Evolutionary conservation across 2,329 filamentous ascomycete genomes (phyloP).

Genomic region (Knoxdaviesia capensis): DNA sequence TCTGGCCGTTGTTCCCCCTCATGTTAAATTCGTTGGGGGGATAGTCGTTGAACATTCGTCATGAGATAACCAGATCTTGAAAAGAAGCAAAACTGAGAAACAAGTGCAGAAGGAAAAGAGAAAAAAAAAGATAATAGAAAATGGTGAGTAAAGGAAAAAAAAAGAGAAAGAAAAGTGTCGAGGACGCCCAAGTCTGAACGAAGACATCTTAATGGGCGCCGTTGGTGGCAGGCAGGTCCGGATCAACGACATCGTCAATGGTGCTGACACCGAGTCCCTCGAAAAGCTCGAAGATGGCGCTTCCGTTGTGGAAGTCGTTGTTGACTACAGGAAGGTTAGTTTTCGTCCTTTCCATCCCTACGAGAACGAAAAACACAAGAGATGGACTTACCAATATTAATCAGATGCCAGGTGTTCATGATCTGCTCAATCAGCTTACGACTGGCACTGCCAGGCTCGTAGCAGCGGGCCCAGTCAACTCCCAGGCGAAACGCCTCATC

Average conservation of each 20-base stretch:
- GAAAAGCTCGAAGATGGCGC: constrained; percentile 71
- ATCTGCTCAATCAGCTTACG: constrained; percentile 61
- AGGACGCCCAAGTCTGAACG: not conserved
- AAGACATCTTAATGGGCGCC: constrained; percentile 2
- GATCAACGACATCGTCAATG: constrained; percentile 21
- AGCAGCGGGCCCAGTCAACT: constrained; percentile 84
- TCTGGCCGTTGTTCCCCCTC: too few relatives aligned
- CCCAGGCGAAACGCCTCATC: constrained; percentile 91
- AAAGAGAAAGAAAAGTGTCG: not conserved
- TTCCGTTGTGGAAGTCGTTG: constrained; percentile 83
- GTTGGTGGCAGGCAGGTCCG: not conserved
- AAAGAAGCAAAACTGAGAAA: constrained; percentile 1
- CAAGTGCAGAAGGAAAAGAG: not conserved
- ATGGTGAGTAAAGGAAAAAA: not conserved
- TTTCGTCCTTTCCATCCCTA: not conserved
- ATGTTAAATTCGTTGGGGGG: too few relatives aligned
- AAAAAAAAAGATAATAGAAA: not conserved
- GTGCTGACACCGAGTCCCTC: constrained; percentile 52
- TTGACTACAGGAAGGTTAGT: constrained; percentile 41
- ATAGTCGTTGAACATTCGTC: too few relatives aligned
- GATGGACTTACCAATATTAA: constrained; percentile 65
- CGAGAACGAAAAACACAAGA: not conserved
- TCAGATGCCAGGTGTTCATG: constrained; percentile 79
- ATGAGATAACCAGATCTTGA: not conserved
- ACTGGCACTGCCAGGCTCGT: constrained; percentile 56